Base-by-base conservation (phyloP, 148 eudicot species). In the Vaccinium darrowii region DNA sequence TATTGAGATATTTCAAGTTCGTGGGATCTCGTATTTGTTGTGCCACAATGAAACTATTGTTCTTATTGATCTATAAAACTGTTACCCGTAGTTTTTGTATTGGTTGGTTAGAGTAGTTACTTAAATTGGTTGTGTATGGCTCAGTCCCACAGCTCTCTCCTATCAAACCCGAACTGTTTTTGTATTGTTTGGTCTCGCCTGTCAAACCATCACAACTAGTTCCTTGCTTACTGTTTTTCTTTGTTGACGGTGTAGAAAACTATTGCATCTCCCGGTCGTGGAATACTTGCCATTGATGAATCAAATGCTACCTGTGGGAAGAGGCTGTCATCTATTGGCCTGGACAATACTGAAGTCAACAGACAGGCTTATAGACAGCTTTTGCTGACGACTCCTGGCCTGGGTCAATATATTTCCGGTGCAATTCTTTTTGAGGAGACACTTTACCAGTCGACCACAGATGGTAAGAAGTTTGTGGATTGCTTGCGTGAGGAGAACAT, bases 221-320 rank as follows among this genome's bases (percentile, higher is more conserved):
- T 21, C 69, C 27, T 2, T 63, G 13, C 27, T 63, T 63, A 63
- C 27, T 63, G 27, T 63, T 63, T 52, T 87, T 82, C 53, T 43
- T 87, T 83, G 23, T 79, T 75, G 23, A 63, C 30, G 62, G 21
- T 86, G 79, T 87, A 96, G 99, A 94, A 94, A 94, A 62, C 95
- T 21, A 90, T 96, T 89, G 97, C 99, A 56, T 94, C 99, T 83
- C 98, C 98, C 78, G 98, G 99, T 9, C 93, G 92, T 51, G 99
- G 99, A 77, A 96, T 96, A 84, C 93, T 96, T 87, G 99, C 99
- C 84, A 96, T 96, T 80, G 99, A 96, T 85, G 99, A 96, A 81
- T 94, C 99, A 78, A 96, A 92, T 85, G 98, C 99, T 51, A 96
- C 99, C 18, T 92, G 95, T 80, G 98, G 99, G 77, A 96, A 96